Evolutionary conservation across 495 filamentous ascomycete species (phyloP).

Genomic region (Sporormia fimetaria): DNA sequence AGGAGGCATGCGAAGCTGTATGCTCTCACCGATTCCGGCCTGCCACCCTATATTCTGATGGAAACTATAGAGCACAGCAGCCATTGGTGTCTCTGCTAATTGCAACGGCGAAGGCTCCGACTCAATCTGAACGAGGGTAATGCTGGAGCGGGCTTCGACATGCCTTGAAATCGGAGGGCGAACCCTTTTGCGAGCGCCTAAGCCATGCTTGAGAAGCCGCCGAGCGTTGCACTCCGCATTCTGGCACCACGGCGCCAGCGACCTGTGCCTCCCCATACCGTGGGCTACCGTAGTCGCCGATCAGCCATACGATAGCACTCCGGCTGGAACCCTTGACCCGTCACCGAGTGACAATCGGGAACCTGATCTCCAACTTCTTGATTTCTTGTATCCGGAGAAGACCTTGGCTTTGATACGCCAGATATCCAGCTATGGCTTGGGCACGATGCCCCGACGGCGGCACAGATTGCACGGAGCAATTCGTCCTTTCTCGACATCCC

Average conservation of each 20-base stretch:
- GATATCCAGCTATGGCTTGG: constrained; percentile 10
- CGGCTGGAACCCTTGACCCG: not conserved
- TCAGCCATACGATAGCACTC: not conserved
- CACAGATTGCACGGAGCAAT: not conserved
- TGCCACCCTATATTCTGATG: not conserved
- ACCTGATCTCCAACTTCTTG: constrained; percentile 10
- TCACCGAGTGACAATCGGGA: not conserved
- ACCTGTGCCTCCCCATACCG: constrained; percentile 16
- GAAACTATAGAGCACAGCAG: not conserved
- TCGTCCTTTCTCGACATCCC: constrained; percentile 14
- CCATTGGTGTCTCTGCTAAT: no score
- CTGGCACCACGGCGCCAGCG: constrained; percentile 24
- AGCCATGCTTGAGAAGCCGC: constrained; percentile 17
- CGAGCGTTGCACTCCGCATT: constrained; percentile 24
- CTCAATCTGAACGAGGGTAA: constrained; percentile 5
- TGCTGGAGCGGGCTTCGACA: constrained; percentile 27
- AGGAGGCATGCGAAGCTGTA: constrained; percentile 20
- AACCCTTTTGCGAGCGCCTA: constrained; percentile 19
- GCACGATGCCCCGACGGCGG: constrained; percentile 2
- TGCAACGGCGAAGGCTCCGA: no score
- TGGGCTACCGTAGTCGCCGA: constrained; percentile 6
- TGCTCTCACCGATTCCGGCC: constrained; percentile 1
- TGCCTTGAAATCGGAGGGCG: constrained; percentile 26
- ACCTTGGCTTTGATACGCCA: constrained; percentile 20
- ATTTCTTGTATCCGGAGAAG: constrained; percentile 24